Evolutionary conservation across 2,329 filamentous ascomycete species (phyloP).

Genomic region (Talaromyces piceae): DNA sequence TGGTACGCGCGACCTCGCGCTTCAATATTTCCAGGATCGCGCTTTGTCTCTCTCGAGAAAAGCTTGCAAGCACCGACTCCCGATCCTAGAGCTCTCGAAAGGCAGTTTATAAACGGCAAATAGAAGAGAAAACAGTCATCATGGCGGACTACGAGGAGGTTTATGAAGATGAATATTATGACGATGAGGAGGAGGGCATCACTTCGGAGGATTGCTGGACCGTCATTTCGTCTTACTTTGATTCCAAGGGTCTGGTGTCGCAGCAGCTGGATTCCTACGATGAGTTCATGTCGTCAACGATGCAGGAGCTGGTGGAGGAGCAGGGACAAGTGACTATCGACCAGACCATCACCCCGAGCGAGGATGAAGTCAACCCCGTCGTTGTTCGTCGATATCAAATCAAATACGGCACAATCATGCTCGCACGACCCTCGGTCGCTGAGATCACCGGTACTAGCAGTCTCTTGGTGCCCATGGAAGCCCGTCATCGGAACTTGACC

Average conservation of each 20-base stretch:
- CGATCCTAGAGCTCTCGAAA: not conserved
- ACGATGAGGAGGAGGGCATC: conserved; percentile 64
- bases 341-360: conserved; percentile 72
- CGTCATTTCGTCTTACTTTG: conserved; percentile 95
- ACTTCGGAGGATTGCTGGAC: conserved; percentile 98
- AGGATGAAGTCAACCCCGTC: conserved; percentile 66
- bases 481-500: conserved; percentile 88
- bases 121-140: conserved; percentile 13
- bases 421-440: conserved; percentile 82
- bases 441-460: conserved; percentile 87
- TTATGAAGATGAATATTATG: conserved; percentile 63
- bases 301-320: conserved; percentile 90
- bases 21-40: conserved; percentile 7
- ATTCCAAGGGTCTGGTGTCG: conserved; percentile 88
- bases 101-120: not conserved
- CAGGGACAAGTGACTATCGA: conserved; percentile 89
- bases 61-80: not conserved
- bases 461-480: conserved; percentile 89
- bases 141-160: conserved; percentile 55
- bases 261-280: conserved; percentile 98
- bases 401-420: conserved; percentile 82
- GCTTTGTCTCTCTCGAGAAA: not conserved
- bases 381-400: conserved; percentile 89
- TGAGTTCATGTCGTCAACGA: conserved; percentile 88
- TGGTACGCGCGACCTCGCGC: conserved; percentile 9